phyloP scores from a whole-genome alignment of 2,329 filamentous ascomycete species.

The Ceratocystis cubensis region DNA sequence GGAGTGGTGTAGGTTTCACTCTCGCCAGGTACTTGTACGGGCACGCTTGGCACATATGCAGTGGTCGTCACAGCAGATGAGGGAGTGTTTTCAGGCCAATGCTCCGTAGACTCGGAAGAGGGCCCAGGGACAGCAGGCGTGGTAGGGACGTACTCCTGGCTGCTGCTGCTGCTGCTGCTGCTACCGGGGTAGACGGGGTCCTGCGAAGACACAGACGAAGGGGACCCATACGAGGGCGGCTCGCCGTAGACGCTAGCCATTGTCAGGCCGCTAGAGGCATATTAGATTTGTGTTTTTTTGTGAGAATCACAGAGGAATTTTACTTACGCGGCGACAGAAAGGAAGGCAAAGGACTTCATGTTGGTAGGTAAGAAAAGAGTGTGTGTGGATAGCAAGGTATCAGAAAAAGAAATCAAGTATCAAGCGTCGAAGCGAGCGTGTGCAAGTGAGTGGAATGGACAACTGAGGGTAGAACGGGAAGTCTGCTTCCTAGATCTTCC shows the following conservation, averaged over 20 bases:
- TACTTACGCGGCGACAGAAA: conserved; percentile 16
- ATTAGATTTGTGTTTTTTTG: not conserved
- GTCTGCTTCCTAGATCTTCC: not conserved
- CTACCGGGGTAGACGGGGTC: not conserved
- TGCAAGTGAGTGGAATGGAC: not conserved
- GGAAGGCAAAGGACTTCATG: conserved; percentile 18
- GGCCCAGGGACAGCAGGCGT: not conserved
- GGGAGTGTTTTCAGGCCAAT: not conserved
- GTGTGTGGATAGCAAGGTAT: conserved; percentile 7
- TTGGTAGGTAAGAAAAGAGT: conserved; percentile 10
- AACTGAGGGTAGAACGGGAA: not conserved
- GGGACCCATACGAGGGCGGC: conserved; percentile 1
- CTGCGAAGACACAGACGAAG: not conserved
- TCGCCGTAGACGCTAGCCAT: conserved; percentile 16
- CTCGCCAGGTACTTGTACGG: not conserved
- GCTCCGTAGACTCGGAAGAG: not conserved
- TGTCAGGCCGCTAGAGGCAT: conserved; percentile 10
- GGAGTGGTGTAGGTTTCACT: not conserved
- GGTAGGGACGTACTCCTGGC: not conserved
- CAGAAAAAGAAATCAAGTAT: not conserved
- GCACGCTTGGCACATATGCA: not conserved
- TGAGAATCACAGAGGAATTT: not conserved
- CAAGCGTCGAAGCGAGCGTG: conserved; percentile 10
- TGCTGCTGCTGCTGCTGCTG: conserved; percentile 5
- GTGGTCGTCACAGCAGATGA: not conserved